phyloP scores from a whole-genome alignment of 306 rosid genomes.

The Dryas alaskensis region DNA sequence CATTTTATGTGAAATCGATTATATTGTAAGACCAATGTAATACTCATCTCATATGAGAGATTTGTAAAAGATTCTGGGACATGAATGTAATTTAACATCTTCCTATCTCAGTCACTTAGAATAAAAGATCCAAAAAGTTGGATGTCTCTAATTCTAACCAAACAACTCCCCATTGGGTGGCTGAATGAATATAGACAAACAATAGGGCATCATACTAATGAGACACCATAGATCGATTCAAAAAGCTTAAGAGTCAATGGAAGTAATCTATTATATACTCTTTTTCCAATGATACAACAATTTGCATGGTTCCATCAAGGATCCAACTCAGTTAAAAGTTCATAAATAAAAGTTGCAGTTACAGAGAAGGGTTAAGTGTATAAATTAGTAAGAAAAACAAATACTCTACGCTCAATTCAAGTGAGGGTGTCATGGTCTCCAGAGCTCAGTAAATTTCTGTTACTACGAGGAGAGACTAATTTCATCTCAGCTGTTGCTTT shows the following conservation, averaged over 20 bases:
- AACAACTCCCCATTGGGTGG: too few relatives aligned
- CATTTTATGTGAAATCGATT: too few relatives aligned
- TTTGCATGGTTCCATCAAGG: conserved; percentile 10
- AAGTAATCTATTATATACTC: conserved; percentile 15
- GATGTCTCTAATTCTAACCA: too few relatives aligned
- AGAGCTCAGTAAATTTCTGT: conserved; percentile 33
- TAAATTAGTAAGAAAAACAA: conserved; percentile 48
- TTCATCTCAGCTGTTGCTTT: conserved; percentile 32
- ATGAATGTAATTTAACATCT: too few relatives aligned
- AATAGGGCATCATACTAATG: too few relatives aligned
- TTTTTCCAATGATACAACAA: conserved; percentile 26
- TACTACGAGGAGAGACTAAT: conserved; percentile 26
- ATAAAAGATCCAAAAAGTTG: too few relatives aligned
- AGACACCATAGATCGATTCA: too few relatives aligned
- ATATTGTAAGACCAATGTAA: too few relatives aligned
- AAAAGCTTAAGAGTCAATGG: neutral
- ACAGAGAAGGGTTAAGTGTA: conserved; percentile 43
- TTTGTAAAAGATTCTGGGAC: too few relatives aligned
- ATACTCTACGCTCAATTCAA: conserved; percentile 41
- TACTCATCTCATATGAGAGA: too few relatives aligned
- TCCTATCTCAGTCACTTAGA: too few relatives aligned
- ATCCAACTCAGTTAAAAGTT: conserved; percentile 18
- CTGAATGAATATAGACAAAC: neutral
- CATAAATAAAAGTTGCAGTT: conserved; percentile 17
- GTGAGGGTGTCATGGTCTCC: conserved; percentile 33